Evolutionary conservation across 805 yeast species (phyloP).

Genomic region (Wickerhamiella vanderwaltii): DNA sequence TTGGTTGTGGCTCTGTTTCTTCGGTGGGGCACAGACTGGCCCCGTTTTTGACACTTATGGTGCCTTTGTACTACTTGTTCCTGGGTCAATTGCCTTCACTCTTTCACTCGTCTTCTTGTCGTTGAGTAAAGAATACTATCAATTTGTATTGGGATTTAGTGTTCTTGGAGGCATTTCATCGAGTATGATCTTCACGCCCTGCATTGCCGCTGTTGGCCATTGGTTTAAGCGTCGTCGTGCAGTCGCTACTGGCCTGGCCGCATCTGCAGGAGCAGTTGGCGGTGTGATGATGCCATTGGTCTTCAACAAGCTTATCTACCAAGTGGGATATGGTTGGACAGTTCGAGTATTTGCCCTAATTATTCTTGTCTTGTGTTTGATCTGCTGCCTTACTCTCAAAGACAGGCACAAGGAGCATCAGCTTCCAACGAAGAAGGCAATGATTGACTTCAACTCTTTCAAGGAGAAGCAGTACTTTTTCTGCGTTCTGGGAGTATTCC

Average conservation of each 20-base stretch:
- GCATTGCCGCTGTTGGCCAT: constrained; percentile 45
- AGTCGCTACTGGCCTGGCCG: constrained; percentile 47
- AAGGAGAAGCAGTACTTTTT: constrained; percentile 23
- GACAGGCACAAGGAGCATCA: constrained; percentile 26
- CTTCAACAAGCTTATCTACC: constrained; percentile 34
- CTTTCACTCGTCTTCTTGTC: constrained; percentile 43
- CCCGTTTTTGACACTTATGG: constrained; percentile 53
- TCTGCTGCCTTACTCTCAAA: constrained; percentile 29
- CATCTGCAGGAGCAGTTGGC: constrained; percentile 56
- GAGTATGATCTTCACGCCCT: constrained; percentile 38
- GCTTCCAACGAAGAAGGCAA: constrained; percentile 18
- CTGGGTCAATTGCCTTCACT: constrained; percentile 36
- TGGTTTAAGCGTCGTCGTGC: constrained; percentile 50
- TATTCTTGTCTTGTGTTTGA: constrained; percentile 19
- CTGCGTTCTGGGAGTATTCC: constrained; percentile 25
- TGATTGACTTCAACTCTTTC: constrained; percentile 25
- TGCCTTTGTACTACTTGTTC: constrained; percentile 32
- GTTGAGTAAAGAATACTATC: constrained; percentile 39
- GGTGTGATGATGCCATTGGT: constrained; percentile 51
- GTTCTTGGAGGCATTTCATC: constrained; percentile 38
- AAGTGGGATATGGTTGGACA: constrained; percentile 51
- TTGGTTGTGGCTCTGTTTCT: constrained; percentile 29
- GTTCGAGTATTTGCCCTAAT: constrained; percentile 37
- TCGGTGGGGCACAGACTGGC: constrained; percentile 38
- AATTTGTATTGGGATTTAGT: constrained; percentile 46